A percentile compares a stretch with the other conserved stretches of the same genome.
phyloP scores from a whole-genome alignment of 2,329 filamentous ascomycete species.

The Colletotrichum plurivorum region DNA sequence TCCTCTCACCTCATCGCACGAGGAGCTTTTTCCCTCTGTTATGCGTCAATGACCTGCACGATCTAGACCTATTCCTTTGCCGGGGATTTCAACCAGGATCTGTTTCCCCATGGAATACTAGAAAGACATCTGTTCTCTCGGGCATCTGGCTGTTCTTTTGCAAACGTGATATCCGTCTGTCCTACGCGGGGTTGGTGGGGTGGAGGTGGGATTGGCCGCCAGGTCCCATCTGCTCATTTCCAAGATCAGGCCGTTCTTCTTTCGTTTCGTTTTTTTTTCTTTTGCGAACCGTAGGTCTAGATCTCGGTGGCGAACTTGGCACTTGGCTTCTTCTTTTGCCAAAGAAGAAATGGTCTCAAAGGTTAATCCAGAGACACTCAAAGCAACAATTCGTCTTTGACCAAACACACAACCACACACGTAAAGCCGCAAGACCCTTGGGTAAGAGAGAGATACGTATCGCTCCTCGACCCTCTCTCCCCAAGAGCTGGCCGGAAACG shows the following conservation, averaged over 20 bases:
- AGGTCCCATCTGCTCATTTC: no score
- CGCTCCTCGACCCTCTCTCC: no score
- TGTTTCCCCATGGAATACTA: constrained; percentile 5
- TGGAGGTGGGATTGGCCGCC: no score
- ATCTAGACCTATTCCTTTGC: not conserved
- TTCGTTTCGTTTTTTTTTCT: no score
- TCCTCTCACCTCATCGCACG: constrained; percentile 31
- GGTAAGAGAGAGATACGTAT: no score
- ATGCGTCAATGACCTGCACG: not conserved
- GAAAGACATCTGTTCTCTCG: not conserved
- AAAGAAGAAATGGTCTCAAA: not conserved
- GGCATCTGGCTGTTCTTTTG: not conserved
- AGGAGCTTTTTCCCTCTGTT: not conserved
- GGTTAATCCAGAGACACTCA: not conserved
- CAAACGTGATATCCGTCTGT: no score
- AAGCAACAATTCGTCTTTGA: not conserved
- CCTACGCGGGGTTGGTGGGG: no score
- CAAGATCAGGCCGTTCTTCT: no score
- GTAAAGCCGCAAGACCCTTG: no score
- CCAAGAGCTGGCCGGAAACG: no score
- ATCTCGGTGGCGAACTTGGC: no score
- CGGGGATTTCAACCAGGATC: not conserved
- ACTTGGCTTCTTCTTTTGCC: not conserved
- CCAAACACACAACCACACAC: not conserved
- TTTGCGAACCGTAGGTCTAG: no score